Conservation (phyloP, 2,329 filamentous ascomycete species). For the Hysterium pulicare region DNA sequence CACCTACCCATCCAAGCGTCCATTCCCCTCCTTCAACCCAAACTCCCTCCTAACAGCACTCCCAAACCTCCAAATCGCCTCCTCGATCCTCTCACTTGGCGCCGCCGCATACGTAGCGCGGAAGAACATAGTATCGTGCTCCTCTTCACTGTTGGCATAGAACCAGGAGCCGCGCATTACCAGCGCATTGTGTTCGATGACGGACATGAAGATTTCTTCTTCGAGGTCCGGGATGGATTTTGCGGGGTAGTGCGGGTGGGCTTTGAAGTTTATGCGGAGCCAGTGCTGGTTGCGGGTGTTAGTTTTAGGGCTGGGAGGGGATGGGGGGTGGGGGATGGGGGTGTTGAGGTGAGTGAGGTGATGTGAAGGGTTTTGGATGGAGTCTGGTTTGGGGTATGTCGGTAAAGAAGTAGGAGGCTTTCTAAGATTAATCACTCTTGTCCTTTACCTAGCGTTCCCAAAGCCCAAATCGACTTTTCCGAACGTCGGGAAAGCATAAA, state of each 20-base stretch:
- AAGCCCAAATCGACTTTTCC: too few relatives aligned
- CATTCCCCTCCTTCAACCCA: slow-evolving; percentile 34
- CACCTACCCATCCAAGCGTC: neutral
- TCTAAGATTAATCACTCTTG: too few relatives aligned
- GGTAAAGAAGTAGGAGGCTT: too few relatives aligned
- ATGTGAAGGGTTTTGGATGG: slow-evolving; percentile 2
- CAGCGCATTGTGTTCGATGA: slow-evolving; percentile 73
- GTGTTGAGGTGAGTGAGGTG: slow-evolving; percentile 1
- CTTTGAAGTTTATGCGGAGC: slow-evolving; percentile 64
- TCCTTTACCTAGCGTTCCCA: too few relatives aligned
- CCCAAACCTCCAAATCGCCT: slow-evolving; percentile 63
- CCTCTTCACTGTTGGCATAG: slow-evolving; percentile 64
- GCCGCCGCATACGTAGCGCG: slow-evolving; percentile 86
- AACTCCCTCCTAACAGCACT: slow-evolving; percentile 66
- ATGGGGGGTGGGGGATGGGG: neutral
- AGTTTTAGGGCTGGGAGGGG: slow-evolving; percentile 4
- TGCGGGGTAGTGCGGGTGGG: slow-evolving; percentile 54
- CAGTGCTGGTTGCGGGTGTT: slow-evolving; percentile 55
- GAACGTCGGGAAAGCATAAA: too few relatives aligned
- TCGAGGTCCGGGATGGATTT: slow-evolving; percentile 64
- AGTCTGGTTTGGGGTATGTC: too few relatives aligned
- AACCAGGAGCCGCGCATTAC: slow-evolving; percentile 90
- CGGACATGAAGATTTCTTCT: slow-evolving; percentile 77
- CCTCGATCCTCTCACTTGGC: slow-evolving; percentile 49
- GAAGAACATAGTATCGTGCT: slow-evolving; percentile 71